Evolutionary conservation across 495 filamentous ascomycete species (phyloP).

Genomic region (Trichoderma reesei): DNA sequence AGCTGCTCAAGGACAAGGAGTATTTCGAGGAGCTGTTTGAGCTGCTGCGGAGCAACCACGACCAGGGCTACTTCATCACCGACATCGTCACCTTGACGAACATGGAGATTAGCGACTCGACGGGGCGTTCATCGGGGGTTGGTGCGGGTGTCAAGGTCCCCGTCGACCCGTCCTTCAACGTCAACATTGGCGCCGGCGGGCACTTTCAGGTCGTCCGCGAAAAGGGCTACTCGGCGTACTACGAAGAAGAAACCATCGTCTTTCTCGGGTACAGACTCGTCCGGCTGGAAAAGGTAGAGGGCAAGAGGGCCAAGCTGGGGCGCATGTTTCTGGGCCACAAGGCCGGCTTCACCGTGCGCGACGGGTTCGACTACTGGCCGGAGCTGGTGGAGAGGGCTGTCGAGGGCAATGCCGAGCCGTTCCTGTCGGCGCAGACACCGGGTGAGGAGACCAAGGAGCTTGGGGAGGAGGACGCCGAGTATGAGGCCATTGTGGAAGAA

Average conservation of each 20-base stretch:
- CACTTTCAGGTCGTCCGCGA: background rate
- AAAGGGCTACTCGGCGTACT: background rate
- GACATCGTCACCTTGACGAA: conserved; percentile 8
- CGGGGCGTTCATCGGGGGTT: background rate
- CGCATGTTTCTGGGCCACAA: background rate
- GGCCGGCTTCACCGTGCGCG: conserved; percentile 1
- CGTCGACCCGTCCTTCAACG: background rate
- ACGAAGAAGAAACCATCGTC: conserved; percentile 2
- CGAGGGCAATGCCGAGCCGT: background rate
- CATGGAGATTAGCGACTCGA: background rate
- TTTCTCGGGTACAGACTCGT: conserved; percentile 7
- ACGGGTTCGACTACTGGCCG: conserved; percentile 9
- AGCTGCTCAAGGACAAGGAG: conserved; percentile 1
- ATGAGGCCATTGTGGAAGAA: background rate
- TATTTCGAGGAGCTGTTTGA: conserved; percentile 4
- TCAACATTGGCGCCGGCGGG: background rate
- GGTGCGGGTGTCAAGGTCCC: background rate
- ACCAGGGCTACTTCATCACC: conserved; percentile 10
- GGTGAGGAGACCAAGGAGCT: background rate
- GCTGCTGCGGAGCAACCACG: background rate
- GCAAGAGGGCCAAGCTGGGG: background rate
- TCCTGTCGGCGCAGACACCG: background rate
- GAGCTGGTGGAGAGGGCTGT: conserved; percentile 2
- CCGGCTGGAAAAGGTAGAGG: conserved; percentile 8
- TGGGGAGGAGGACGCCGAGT: background rate